Percentiles rank a stretch among this genome's conserved stretches.
phyloP scores from a whole-genome alignment of 495 filamentous ascomycete genomes.

The Penicillium lagena region DNA sequence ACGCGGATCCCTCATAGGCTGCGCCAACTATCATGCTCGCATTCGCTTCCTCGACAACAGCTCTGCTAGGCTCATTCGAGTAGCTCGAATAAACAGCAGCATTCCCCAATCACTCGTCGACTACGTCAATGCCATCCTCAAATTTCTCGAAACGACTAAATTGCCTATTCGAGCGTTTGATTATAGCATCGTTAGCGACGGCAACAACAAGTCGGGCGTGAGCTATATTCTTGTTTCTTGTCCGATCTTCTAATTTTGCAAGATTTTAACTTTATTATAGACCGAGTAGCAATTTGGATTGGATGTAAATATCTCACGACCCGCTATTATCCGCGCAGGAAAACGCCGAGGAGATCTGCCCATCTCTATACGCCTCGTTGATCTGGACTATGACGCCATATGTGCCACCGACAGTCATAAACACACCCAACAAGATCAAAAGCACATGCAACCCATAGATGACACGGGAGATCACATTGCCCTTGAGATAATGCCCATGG shows the following conservation, averaged over 20 bases:
- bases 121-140: slow-evolving; percentile 21
- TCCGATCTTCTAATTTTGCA: no score
- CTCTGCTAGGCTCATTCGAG: slow-evolving; percentile 7
- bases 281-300: no score
- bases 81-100: slow-evolving; percentile 5
- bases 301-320: neutral
- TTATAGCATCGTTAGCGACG: slow-evolving; percentile 9
- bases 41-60: slow-evolving; percentile 7
- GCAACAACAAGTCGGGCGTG: slow-evolving; percentile 21
- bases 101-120: slow-evolving; percentile 13
- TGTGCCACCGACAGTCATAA: slow-evolving; percentile 34
- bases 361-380: slow-evolving; percentile 27
- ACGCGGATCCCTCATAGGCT: slow-evolving; percentile 11
- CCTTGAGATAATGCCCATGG: slow-evolving; percentile 28
- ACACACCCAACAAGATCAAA: slow-evolving; percentile 27
- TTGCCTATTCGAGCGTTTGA: slow-evolving; percentile 10
- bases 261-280: no score
- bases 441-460: slow-evolving; percentile 21
- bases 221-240: slow-evolving; percentile 22
- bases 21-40: slow-evolving; percentile 17
- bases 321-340: slow-evolving; percentile 36
- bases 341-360: slow-evolving; percentile 30
- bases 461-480: slow-evolving; percentile 3
- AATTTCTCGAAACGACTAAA: slow-evolving; percentile 17
- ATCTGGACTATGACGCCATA: slow-evolving; percentile 35